Base-by-base conservation (phyloP, 2,329 filamentous ascomycete species). In the Ascomycota sp. region DNA sequence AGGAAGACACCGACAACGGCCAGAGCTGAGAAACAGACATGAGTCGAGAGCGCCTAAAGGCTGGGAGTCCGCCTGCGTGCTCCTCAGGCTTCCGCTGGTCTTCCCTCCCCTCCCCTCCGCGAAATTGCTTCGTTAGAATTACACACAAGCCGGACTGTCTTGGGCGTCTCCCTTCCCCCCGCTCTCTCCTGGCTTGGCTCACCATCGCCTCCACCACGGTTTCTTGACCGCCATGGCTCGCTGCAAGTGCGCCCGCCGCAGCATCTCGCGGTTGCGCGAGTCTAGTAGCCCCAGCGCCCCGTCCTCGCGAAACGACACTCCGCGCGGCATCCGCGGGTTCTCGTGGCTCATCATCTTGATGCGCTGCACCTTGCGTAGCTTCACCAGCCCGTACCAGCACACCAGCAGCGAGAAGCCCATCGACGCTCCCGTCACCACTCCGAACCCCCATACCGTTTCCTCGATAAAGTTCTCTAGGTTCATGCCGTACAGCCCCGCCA, bases 401-500 rank as follows among this genome's bases (percentile, higher is more conserved):
- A 93, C 79, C 7, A 85, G 42, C 32, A 75, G 65, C 10, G 80
- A 81, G 49, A 85, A 73, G 33, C 75, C 43, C 33, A 75, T 65
- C 33, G 80, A 91, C 35, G 68, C 59, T 12, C 58, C 61, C 3
- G 76, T 81, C 35, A 98, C 74, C 31, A 69, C 69, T 28, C 64
- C 65, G 50, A 98, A 95, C 8, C 86, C 89, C 51, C 81, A 68
- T 51, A 81, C 69, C 2, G 79, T 85, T 48, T 95, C 86, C 57
- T 98, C 89, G 43, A 95, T 82, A 52, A 94, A 95, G 55, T 95
- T 95, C 49, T 94, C 91, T 38, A 98, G 61, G 57, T 98, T 98
- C 85, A 95, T 95, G 42, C 89, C 89, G 63, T 95, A 98, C n/a
- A 98, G 71, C n/a, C 85, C 85, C 7, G 89, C 91, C 43, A 94